Evolutionary conservation across 257 asterid species (phyloP), one percentile per base, ranked within the genome.

Genomic region (Fraxinus pennsylvanica): DNA sequence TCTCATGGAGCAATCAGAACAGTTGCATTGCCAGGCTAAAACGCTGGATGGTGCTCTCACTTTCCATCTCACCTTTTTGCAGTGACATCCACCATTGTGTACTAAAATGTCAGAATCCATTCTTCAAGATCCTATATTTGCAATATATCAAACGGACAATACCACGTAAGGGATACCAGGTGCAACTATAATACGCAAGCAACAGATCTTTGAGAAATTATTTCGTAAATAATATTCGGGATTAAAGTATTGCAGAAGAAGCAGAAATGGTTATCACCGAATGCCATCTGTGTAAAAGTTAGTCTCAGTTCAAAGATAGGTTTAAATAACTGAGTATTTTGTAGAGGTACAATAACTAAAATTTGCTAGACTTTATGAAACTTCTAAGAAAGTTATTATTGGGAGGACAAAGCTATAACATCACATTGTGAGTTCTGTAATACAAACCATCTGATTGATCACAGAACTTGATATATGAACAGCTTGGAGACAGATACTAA

Each of bases 71-170:
- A 94, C 90, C 4, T 80, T 82, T 72, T 79, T 89, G 87, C 97
- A 94, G 81, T 94, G 97, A 72, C 99, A 94, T 80, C 99, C 97
- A 38, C 99, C 99, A 12, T 75, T 71, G 82, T 94, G 98, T 47
- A 76, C 36, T n/a, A 88, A 57, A 69, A 83, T 47, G 80, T 86
- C 81, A 0, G 90, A 36, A 25, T 83, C 91, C 96, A 88, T 89
- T 72, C 35, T 8, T 6, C 2, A 41, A 71, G 41, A 27, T 72
- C 32, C 27, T 72, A 50, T 65, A 39, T 63, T 81, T 76, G 82
- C 32, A 43, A 32, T 43, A 61, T 25, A 30, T 57, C 1, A 22
- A 9, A 63, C 10, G 27, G 9, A 39, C 5, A 33, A 57, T 70
- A 69, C 29, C 4, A 14, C 9, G 12, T 47, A 30, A 15, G 22